Percentiles rank a stretch among this genome's conserved stretches.
Conservation (phyloP, 495 filamentous ascomycete genomes). For the Aspergillus mulundensis region DNA sequence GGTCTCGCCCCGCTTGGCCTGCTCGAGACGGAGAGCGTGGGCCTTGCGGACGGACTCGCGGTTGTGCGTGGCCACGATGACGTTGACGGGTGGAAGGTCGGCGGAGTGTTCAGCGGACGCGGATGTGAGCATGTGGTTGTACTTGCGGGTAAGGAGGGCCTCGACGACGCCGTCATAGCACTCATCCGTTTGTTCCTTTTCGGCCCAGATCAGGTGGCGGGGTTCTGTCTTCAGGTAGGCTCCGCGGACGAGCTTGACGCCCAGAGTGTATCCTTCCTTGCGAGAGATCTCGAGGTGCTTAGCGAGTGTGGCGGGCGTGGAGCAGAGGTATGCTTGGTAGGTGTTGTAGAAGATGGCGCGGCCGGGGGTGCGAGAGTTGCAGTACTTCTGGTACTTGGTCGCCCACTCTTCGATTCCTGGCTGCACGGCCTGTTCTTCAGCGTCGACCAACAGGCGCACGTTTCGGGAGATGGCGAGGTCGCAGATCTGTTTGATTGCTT, state of each 20-base stretch:
- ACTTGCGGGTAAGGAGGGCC: slow-evolving; percentile 52
- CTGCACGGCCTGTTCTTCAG: slow-evolving; percentile 80
- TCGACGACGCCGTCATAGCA: slow-evolving; percentile 61
- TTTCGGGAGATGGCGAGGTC: slow-evolving; percentile 65
- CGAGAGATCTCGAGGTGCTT: slow-evolving; percentile 62
- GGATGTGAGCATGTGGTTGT: slow-evolving; percentile 48
- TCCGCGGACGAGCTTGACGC: slow-evolving; percentile 88
- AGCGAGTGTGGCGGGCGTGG: slow-evolving; percentile 60
- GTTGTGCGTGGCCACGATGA: slow-evolving; percentile 92
- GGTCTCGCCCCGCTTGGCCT: slow-evolving; percentile 38
- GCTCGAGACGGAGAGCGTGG: slow-evolving; percentile 52
- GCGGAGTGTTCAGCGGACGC: slow-evolving; percentile 24
- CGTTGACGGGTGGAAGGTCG: slow-evolving; percentile 58
- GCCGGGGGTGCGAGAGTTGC: slow-evolving; percentile 55
- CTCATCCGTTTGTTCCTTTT: slow-evolving; percentile 75
- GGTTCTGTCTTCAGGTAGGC: slow-evolving; percentile 85
- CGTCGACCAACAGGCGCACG: slow-evolving; percentile 80
- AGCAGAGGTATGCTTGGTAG: slow-evolving; percentile 82
- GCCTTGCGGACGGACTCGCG: slow-evolving; percentile 72
- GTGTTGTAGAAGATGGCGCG: slow-evolving; percentile 68
- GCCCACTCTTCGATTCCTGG: slow-evolving; percentile 84
- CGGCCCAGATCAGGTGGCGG: slow-evolving; percentile 69
- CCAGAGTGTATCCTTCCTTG: slow-evolving; percentile 69
- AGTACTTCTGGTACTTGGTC: slow-evolving; percentile 74
- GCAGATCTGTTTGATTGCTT: slow-evolving; percentile 73